Evolutionary conservation across 2,329 filamentous ascomycete species (phyloP).

Genomic region (Elsinoe batatas): DNA sequence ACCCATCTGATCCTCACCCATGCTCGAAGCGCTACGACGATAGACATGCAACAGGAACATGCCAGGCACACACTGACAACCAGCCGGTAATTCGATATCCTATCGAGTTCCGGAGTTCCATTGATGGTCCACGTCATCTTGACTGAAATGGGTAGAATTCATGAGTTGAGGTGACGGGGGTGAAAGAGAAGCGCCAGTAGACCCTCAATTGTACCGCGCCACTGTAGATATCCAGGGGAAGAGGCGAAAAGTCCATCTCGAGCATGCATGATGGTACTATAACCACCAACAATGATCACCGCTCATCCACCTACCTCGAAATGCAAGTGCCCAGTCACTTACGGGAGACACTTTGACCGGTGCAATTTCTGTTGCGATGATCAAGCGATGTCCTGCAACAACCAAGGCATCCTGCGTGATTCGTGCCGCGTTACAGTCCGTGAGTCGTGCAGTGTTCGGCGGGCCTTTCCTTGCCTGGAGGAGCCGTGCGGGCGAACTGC

Average conservation of each 20-base stretch:
- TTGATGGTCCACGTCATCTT: conserved; percentile 1
- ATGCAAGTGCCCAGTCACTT: not conserved
- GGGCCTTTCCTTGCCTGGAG: not conserved
- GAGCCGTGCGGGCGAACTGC: not conserved
- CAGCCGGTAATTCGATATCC: not conserved
- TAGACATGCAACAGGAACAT: not conserved
- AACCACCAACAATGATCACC: not conserved
- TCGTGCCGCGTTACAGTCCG: not conserved
- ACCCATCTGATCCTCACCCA: not conserved
- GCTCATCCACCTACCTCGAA: not conserved
- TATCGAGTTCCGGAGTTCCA: not conserved
- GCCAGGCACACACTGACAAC: not conserved
- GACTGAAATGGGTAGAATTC: not conserved
- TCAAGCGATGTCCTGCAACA: conserved; percentile 1
- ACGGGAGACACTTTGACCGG: not conserved
- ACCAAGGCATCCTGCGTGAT: not conserved
- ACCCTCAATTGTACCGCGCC: not conserved
- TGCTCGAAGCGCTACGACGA: not conserved
- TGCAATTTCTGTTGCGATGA: not conserved
- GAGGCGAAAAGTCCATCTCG: too few relatives aligned
- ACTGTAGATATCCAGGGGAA: too few relatives aligned
- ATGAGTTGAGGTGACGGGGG: not conserved
- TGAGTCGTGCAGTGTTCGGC: not conserved
- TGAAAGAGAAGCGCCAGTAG: not conserved
- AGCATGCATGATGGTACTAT: too few relatives aligned